A percentile compares a stretch with the other conserved stretches of the same genome.
Evolutionary conservation across 352 stramenopile genomes (phyloP).

Genomic region (Globisporangium mamillatum): DNA sequence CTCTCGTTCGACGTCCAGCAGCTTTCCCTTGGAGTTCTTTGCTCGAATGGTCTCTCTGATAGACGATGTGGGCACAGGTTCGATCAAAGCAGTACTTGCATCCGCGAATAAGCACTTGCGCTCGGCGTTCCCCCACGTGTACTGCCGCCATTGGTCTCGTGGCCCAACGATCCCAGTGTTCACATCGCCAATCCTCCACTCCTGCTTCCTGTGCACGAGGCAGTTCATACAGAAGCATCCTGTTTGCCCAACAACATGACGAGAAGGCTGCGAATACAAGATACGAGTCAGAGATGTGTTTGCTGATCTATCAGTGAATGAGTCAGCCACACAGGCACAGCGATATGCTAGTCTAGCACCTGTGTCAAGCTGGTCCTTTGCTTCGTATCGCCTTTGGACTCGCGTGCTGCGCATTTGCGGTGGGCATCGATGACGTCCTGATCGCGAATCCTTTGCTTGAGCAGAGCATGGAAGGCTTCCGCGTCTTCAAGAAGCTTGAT

Average conservation of each 20-base stretch:
- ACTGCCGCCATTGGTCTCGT: constrained; percentile 63
- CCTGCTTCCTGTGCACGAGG: constrained; percentile 64
- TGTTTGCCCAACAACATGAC: constrained; percentile 59
- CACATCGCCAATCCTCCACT: constrained; percentile 74
- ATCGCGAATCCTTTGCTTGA: constrained; percentile 54
- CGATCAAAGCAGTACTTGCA: neutral
- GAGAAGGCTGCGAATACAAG: constrained; percentile 23
- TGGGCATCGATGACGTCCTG: constrained; percentile 51
- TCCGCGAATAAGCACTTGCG: constrained; percentile 37
- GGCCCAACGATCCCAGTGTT: constrained; percentile 62
- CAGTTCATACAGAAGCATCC: constrained; percentile 79
- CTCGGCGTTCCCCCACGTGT: constrained; percentile 59
- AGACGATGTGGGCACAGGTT: constrained; percentile 35
- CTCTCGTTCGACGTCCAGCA: constrained; percentile 49
- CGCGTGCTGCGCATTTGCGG: constrained; percentile 8
- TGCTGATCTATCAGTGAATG: neutral
- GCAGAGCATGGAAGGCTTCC: constrained; percentile 44
- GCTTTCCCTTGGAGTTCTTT: constrained; percentile 35
- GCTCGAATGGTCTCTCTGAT: constrained; percentile 52
- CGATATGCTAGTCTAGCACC: neutral
- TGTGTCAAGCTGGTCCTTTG: constrained; percentile 11
- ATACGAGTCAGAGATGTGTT: neutral
- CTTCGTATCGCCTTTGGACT: constrained; percentile 10
- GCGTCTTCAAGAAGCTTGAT: constrained; percentile 44
- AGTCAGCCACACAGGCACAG: neutral